Evolutionary conservation across 768 basidiomycete genomes (phyloP), one percentile per base, ranked within the genome.

Genomic region (Pleurotus cornucopiae): DNA sequence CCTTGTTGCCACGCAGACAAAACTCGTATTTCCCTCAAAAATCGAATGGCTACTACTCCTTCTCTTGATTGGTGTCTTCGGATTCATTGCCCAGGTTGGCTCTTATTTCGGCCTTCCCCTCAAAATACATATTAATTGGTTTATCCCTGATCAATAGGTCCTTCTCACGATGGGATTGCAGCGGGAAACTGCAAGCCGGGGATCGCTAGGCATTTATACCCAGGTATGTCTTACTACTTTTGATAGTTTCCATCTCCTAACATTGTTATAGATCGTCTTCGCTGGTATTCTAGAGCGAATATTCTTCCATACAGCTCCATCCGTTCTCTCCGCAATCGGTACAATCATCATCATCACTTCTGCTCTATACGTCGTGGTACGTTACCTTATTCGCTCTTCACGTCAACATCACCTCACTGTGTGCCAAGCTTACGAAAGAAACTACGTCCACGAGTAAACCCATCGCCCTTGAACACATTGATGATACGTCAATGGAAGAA

Each of bases 131-230:
- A 6, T 48, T 1, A 16, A 16, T 20, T n/a, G 5, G 14, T 25
- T 0, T 12, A 41, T 12, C 11, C 18, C 14, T 23, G 7, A 26
- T 49, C n/a, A n/a, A 18, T 25, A 57, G 56, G 37, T 51, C 2
- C 64, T 83, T 1, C 64, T 85, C 34, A 82, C 81, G 1, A 70
- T 82, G 63, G 86, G 85, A 0, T 69, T 88, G 9, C 84, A 83
- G 55, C 76, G 80, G 1, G 86, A 89, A 65, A 82, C 82, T 5
- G 87, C 84, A 0, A 80, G 83, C 0, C 73, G 87, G 16, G 84
- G 81, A 0, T 73, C 80, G 3, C 68, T 88, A 58, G 82, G 78
- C 0, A 64, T 83, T 12, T 88, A 86, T 62, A 70, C 75, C 4
- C 79, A 81, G 65, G 80, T 76, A 49, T 39, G 64, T 59, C 11